phyloP scores from a whole-genome alignment of 139 green algal genomes.

The Coelastrella sp. region DNA sequence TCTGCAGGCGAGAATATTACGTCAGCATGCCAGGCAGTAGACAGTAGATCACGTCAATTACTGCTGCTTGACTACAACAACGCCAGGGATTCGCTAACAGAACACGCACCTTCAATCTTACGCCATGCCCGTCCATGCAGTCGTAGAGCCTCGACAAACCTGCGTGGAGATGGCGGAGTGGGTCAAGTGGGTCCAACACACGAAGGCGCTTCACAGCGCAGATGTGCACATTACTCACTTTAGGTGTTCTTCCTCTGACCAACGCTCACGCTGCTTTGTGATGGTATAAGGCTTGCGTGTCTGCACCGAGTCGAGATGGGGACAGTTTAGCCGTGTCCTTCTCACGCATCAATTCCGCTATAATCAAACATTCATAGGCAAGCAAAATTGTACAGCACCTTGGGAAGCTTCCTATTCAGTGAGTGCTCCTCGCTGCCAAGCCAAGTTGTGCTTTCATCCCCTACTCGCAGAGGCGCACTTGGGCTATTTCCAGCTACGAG shows the following conservation, averaged over 20 bases:
- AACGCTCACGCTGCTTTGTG: slow-evolving; percentile 83
- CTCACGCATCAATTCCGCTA: too few relatives aligned
- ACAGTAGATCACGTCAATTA: too few relatives aligned
- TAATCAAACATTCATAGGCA: too few relatives aligned
- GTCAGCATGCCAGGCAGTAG: neutral
- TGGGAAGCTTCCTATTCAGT: neutral
- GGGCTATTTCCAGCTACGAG: neutral
- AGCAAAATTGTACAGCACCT: neutral
- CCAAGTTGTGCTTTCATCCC: neutral
- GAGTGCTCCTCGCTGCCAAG: neutral
- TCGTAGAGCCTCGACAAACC: slow-evolving; percentile 90
- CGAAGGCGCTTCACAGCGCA: too few relatives aligned
- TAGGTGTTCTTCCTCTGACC: slow-evolving; percentile 92
- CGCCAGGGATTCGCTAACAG: too few relatives aligned
- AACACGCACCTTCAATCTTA: slow-evolving; percentile 70
- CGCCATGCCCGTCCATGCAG: slow-evolving; percentile 73
- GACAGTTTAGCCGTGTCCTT: too few relatives aligned
- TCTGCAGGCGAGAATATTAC: slow-evolving; percentile 65
- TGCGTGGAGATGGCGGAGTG: slow-evolving; percentile 55
- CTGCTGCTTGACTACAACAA: too few relatives aligned
- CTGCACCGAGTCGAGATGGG: too few relatives aligned
- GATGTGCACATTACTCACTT: slow-evolving; percentile 84
- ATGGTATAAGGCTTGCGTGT: slow-evolving; percentile 85
- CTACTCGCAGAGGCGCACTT: neutral
- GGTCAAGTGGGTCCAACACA: slow-evolving; percentile 78